Conservation (phyloP, 139 green algal species). For the Coelastrella sp. region DNA sequence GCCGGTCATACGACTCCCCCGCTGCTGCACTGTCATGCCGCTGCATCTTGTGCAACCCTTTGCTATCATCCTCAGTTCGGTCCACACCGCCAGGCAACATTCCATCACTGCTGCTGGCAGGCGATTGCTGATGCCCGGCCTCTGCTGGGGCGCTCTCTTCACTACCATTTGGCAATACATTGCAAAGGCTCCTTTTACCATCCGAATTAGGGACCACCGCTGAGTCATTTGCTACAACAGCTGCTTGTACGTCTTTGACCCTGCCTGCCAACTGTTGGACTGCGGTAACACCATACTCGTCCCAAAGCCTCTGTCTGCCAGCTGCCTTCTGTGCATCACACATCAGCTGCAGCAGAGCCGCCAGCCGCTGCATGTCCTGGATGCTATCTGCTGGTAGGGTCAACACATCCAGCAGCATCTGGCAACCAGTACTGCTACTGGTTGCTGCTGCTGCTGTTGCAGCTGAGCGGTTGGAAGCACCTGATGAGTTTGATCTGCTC, state of each 20-base stretch:
- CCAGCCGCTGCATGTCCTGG: constrained; percentile 23
- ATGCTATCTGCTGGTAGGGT: not conserved
- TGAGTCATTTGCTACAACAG: not conserved
- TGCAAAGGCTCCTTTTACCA: not conserved
- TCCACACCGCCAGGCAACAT: not conserved
- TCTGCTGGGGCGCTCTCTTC: not conserved
- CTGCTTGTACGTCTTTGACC: constrained; percentile 1
- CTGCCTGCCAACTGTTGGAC: not conserved
- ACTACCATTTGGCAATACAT: not conserved
- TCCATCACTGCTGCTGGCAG: not conserved
- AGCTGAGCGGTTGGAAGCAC: not conserved
- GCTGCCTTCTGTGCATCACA: constrained; percentile 27
- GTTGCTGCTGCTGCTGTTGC: not conserved
- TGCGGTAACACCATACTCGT: not conserved
- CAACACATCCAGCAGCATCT: not conserved
- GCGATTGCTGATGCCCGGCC: not conserved
- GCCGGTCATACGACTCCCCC: not conserved
- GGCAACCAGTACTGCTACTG: not conserved
- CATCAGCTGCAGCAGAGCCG: constrained; percentile 32
- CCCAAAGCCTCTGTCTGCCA: constrained; percentile 16
- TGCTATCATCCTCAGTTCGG: not conserved
- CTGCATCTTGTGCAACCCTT: not conserved
- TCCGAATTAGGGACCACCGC: no score
- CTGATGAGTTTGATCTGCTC: not conserved
- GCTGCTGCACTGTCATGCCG: not conserved